These are phyloP conservation scores for Jatropha multifida DNA, from an alignment of 441 rosid species.

Conservation along the genomic window DNA sequence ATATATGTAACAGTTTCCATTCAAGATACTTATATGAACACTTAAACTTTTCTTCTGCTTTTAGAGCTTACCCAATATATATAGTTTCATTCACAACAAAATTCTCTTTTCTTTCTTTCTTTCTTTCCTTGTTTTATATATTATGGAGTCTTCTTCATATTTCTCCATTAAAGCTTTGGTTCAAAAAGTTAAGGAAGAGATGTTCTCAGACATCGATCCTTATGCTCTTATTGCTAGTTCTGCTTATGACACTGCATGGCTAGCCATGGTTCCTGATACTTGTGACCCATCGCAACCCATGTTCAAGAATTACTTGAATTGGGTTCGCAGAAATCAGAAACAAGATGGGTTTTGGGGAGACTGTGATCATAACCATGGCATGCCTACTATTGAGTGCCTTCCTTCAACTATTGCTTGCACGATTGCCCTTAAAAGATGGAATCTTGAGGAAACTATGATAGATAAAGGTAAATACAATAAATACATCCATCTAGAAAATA, in stretches of 20 bases:
- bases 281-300: conserved; percentile 35
- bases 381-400: conserved; percentile 42
- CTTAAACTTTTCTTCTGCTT: too few relatives aligned
- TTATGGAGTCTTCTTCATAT: conserved; percentile 26
- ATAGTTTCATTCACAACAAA: too few relatives aligned
- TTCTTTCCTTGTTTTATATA: too few relatives aligned
- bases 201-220: conserved; percentile 20
- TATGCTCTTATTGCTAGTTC: conserved; percentile 46
- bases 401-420: conserved; percentile 56
- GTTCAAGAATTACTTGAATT: conserved; percentile 53
- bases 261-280: conserved; percentile 54
- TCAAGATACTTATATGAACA: too few relatives aligned
- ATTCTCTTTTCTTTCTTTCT: too few relatives aligned
- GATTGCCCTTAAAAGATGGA: conserved; percentile 54
- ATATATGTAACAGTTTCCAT: too few relatives aligned
- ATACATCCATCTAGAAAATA: too few relatives aligned
- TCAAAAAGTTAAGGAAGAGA: conserved; percentile 37
- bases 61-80: too few relatives aligned
- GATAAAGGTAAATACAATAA: conserved; percentile 34
- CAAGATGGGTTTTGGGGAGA: conserved; percentile 62
- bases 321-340: conserved; percentile 53
- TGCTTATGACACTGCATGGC: conserved; percentile 74
- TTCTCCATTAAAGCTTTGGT: conserved; percentile 28
- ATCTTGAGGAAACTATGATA: conserved; percentile 25
- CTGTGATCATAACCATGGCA: conserved; percentile 30